Percentiles rank a stretch among this genome's conserved stretches.
These are phyloP conservation scores for Fusarium hainanense DNA, from an alignment of 2,329 filamentous ascomycete species.

Conservation along the genomic window DNA sequence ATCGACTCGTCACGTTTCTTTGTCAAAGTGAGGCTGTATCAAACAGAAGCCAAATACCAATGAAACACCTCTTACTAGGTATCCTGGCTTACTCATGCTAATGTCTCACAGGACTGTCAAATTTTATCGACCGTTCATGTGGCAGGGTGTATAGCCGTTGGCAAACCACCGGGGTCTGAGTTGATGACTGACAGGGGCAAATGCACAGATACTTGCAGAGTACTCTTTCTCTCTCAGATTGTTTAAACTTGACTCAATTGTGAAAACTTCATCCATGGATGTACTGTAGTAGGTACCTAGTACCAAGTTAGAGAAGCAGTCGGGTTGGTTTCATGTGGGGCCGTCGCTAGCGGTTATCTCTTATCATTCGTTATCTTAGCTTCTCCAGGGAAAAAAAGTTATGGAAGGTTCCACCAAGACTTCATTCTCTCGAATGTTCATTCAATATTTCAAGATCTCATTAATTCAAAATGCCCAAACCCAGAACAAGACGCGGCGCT, in stretches of 20 bases:
- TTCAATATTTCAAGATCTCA: neutral
- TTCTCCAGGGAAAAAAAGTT: constrained; percentile 35
- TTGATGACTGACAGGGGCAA: neutral
- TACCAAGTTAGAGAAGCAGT: neutral
- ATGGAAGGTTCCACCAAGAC: constrained; percentile 32
- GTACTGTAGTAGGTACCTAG: neutral
- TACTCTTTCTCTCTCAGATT: neutral
- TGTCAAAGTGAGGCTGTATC: neutral
- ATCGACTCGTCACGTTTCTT: neutral
- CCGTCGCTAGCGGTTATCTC: constrained; percentile 8
- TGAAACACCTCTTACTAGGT: neutral
- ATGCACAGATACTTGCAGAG: neutral
- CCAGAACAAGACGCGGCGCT: constrained; percentile 55
- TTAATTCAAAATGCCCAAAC: constrained; percentile 55
- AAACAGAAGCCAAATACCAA: neutral
- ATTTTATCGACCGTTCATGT: neutral
- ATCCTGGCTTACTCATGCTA: neutral
- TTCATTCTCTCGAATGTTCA: constrained; percentile 3
- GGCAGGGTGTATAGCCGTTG: neutral
- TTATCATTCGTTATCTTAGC: constrained; percentile 36
- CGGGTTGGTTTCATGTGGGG: neutral
- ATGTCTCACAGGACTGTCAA: neutral
- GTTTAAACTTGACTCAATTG: neutral
- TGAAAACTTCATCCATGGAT: neutral
- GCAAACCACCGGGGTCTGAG: neutral